Evolutionary conservation across 441 rosid genomes (phyloP), one percentile per base, ranked within the genome.

Genomic region (Flueggea neowawraea): DNA sequence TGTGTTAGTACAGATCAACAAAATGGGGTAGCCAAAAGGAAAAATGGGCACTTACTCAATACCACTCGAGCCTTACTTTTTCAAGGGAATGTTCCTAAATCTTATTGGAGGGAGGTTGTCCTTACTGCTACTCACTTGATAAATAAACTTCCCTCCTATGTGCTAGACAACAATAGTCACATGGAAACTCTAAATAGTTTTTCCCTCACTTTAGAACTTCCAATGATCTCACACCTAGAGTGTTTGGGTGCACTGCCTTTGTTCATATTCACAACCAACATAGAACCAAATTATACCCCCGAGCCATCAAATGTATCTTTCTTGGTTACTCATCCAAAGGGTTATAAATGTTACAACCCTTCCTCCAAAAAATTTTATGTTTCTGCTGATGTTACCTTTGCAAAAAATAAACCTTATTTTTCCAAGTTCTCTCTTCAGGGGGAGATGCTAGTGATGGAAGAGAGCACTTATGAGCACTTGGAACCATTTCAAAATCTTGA

Each of bases 291-390:
- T 8, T 61, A 50, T 43, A 61, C 31, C 57, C 57, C 9, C 12
- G 32, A 15, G 65, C 56, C 1, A 15, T 61, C 16, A 61, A 61
- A 31, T 61, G 57, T 61, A 43, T 61, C 43, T 61, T 51, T 15
- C 12, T 51, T 6, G 31, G 65, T 50, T 61, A 61, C 13, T 51
- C 57, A 11, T 16, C 55, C 8, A 61, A 48, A 32, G 11, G 64
- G 55, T 5, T 49, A 61, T 16, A 61, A 49, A 31, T 61, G 47
- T 31, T 49, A 61, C 9, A 7, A 61, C 5, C 57, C 48, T n/a
- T 31, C 2, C 12, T 36, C 13, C 9, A 10, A 4, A 39, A 13
- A 2, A 31, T 53, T n/a, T 36, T 22, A 28, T 13, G 16, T 54
- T 14, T 4, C 53, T 12, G 11, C 44, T 12, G 2, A 53, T 39